Evolutionary conservation across 805 yeast genomes (phyloP).

Genomic region (Schwanniomyces yamadae): DNA sequence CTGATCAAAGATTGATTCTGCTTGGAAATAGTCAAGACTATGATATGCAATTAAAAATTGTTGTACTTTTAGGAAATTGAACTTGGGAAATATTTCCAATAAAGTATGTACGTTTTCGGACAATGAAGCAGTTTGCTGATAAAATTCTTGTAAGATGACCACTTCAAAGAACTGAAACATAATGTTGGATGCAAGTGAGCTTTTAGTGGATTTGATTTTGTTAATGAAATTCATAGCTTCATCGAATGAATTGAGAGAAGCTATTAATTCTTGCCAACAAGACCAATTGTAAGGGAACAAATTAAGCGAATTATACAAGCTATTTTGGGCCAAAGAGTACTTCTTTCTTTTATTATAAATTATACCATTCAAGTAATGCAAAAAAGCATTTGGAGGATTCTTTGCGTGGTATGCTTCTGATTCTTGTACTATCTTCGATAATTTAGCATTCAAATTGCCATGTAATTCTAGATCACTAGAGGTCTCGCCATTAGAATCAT

Average conservation of each 20-base stretch:
- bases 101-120: slow-evolving; percentile 50
- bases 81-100: slow-evolving; percentile 61
- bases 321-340: slow-evolving; percentile 56
- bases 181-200: slow-evolving; percentile 26
- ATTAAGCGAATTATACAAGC: slow-evolving; percentile 59
- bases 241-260: slow-evolving; percentile 59
- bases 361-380: slow-evolving; percentile 72
- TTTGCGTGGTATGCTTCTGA: slow-evolving; percentile 31
- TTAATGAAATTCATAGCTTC: slow-evolving; percentile 49
- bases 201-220: slow-evolving; percentile 36
- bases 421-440: slow-evolving; percentile 39
- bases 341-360: slow-evolving; percentile 63
- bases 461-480: slow-evolving; percentile 8
- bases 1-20: slow-evolving; percentile 77
- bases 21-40: slow-evolving; percentile 77
- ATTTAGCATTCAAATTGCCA: slow-evolving; percentile 32
- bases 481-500: slow-evolving; percentile 11
- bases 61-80: slow-evolving; percentile 74
- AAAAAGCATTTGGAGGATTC: slow-evolving; percentile 50
- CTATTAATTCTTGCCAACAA: slow-evolving; percentile 80
- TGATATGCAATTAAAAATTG: slow-evolving; percentile 81
- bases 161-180: slow-evolving; percentile 60
- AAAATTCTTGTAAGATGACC: slow-evolving; percentile 73
- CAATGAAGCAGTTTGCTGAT: slow-evolving; percentile 59
- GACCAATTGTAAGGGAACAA: slow-evolving; percentile 89